Base-by-base conservation (phyloP, 1,284 basidiomycete species). In the Apiotrichum gracile region DNA sequence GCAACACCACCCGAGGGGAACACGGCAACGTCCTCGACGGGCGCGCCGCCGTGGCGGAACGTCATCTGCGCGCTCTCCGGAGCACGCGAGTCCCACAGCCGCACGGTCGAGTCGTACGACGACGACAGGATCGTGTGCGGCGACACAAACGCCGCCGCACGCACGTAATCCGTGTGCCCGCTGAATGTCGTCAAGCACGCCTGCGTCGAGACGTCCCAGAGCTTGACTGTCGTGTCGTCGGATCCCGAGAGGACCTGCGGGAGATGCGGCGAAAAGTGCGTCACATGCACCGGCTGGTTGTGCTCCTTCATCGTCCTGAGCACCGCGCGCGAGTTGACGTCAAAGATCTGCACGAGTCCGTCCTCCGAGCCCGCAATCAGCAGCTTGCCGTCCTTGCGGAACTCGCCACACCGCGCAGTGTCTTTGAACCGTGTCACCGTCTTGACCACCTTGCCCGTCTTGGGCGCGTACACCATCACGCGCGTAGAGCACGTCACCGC, bases 401-500 rank as follows among this genome's bases (percentile, higher is more conserved):
- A 91, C 65, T 83, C 82, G 14, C 86, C 92, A 63, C 87, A 87
- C 54, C 92, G 80, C 2, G 93, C 93, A 29, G 94, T 87, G 68
- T 97, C 94, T 74, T 96, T 96, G 78, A 98, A 99, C 31, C 96
- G 80, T 26, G 91, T 88, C 57, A 99, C 92, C 0, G 91, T 96
- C 79, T 98, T 98, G 17, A 86, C 88, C 38, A 97, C 85, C 72
- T 93, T 91, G 73, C 93, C 90, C 9, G 93, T 97, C 56, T 89
- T 85, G 31, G 92, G 91, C 17, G 91, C 91, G 75, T 97, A 97
- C 69, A 98, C 88, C 74, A 98, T 89, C 2, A 99, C 86, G 56
- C 93, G 81, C 0, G 92, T 90, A 0, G 91, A 92, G 1, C 92
- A 88, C 27, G 92, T 97, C 47, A 97, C 92, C 17, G 92, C 94